These are phyloP conservation scores for Botryosphaeria dothidea DNA, from an alignment of 2,329 filamentous ascomycete species.

Conservation along the genomic window DNA sequence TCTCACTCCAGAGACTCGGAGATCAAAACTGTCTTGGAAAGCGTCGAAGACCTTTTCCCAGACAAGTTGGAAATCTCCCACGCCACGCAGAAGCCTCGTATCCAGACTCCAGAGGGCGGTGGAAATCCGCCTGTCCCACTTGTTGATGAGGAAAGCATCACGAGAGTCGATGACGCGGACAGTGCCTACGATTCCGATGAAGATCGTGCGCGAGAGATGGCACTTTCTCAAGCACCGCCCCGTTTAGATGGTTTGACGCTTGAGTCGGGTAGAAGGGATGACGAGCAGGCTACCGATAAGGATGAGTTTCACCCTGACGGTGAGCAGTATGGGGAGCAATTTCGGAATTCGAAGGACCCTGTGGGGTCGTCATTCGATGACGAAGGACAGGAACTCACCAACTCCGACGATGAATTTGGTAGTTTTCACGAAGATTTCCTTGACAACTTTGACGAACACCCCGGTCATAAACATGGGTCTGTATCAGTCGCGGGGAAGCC, in stretches of 20 bases:
- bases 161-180: constrained; percentile 47
- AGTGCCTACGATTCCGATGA: constrained; percentile 46
- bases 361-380: not conserved
- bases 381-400: not conserved
- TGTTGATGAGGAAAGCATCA: constrained; percentile 66
- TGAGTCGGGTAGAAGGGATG: not conserved
- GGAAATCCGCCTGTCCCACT: constrained; percentile 30
- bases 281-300: not conserved
- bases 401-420: constrained; percentile 17
- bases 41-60: constrained; percentile 84
- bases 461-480: not conserved
- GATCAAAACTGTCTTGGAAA: constrained; percentile 77
- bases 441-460: not conserved
- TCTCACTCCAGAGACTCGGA: constrained; percentile 53
- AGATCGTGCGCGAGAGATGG: constrained; percentile 25
- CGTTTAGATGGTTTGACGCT: not conserved
- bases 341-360: not conserved
- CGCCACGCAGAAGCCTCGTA: constrained; percentile 2
- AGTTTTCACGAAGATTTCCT: constrained; percentile 17
- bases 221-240: not conserved
- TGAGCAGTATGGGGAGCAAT: not conserved
- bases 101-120: not conserved
- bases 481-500: not conserved
- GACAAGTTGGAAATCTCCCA: constrained; percentile 52
- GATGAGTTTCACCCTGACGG: not conserved